Conservation (phyloP, 345 rosid species). For the Rhodomyrtus tomentosa region DNA sequence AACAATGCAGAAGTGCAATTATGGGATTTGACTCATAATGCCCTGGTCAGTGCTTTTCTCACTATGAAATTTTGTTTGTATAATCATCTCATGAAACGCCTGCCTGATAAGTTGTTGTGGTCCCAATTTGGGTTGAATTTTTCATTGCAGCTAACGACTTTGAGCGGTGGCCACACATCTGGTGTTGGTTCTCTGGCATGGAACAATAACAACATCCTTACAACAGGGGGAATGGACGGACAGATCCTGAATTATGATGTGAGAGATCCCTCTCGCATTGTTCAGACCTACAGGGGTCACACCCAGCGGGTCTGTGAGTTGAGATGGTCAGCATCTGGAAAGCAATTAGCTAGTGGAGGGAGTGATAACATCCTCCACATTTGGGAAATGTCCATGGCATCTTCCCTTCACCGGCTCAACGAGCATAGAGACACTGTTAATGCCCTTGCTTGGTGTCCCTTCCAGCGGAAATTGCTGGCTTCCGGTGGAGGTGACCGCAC, state of each 20-base stretch:
- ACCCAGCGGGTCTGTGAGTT: constrained; percentile 26
- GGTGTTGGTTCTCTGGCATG: constrained; percentile 24
- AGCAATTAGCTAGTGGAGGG: constrained; percentile 29
- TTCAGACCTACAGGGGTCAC: constrained; percentile 25
- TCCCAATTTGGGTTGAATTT: neutral
- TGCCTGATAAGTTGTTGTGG: neutral
- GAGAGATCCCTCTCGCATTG: constrained; percentile 18
- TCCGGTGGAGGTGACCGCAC: constrained; percentile 23
- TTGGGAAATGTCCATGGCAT: constrained; percentile 22
- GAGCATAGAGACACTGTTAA: constrained; percentile 27
- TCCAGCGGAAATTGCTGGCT: constrained; percentile 25
- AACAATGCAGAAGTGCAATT: constrained; percentile 7
- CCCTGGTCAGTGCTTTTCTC: neutral
- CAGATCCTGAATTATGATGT: constrained; percentile 23
- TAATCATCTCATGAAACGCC: too few relatives aligned
- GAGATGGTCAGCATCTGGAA: constrained; percentile 31
- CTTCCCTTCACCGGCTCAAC: constrained; percentile 24
- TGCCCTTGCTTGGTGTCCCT: constrained; percentile 40
- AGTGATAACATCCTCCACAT: constrained; percentile 21
- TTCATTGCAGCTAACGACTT: constrained; percentile 18
- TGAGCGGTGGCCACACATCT: constrained; percentile 24
- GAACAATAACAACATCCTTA: constrained; percentile 29
- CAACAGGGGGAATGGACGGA: constrained; percentile 29
- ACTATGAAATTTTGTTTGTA: neutral
- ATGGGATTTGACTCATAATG: constrained; percentile 2